A percentile compares a stretch with the other conserved stretches of the same genome.
Evolutionary conservation across 2,329 filamentous ascomycete genomes (phyloP).

Genomic region (Leptoxyphium fumago): DNA sequence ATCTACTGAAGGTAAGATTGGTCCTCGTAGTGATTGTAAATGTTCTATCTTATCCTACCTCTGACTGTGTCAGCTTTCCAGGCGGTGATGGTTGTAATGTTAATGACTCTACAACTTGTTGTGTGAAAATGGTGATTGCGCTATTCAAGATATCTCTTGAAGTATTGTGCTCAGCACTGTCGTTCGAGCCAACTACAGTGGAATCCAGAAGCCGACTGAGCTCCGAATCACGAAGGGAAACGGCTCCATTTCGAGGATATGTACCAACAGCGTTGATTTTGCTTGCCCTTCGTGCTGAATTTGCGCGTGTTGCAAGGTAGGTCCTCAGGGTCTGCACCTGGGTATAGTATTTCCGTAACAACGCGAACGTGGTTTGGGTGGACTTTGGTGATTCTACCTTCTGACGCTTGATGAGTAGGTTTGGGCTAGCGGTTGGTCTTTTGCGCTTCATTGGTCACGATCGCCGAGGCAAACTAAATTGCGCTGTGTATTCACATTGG

Average conservation of each 20-base stretch:
- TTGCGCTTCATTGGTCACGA: neutral
- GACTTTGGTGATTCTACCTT: neutral
- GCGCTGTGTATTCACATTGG: too few relatives aligned
- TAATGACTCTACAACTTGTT: constrained; percentile 23
- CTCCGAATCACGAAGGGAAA: constrained; percentile 7
- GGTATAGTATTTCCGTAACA: constrained; percentile 14
- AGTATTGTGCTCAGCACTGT: constrained; percentile 32
- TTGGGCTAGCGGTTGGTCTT: neutral
- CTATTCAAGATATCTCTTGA: constrained; percentile 11
- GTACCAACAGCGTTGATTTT: neutral
- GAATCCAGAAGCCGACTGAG: constrained; percentile 51
- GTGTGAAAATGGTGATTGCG: constrained; percentile 31
- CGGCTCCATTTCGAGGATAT: neutral
- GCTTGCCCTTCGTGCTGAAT: neutral
- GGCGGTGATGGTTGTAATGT: constrained; percentile 12
- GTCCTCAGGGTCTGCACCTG: constrained; percentile 14
- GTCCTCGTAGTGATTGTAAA: neutral
- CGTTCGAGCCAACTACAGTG: constrained; percentile 46
- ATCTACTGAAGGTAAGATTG: constrained; percentile 25
- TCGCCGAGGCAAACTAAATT: too few relatives aligned
- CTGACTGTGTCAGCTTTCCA: constrained; percentile 24
- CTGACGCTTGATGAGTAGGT: neutral
- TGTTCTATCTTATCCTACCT: constrained; percentile 24
- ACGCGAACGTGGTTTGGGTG: constrained; percentile 1
- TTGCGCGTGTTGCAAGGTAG: constrained; percentile 13